A percentile compares a stretch with the other conserved stretches of the same genome.
Evolutionary conservation across 2,329 filamentous ascomycete genomes (phyloP).

Genomic region (Monilinia vaccinii-corymbosi): DNA sequence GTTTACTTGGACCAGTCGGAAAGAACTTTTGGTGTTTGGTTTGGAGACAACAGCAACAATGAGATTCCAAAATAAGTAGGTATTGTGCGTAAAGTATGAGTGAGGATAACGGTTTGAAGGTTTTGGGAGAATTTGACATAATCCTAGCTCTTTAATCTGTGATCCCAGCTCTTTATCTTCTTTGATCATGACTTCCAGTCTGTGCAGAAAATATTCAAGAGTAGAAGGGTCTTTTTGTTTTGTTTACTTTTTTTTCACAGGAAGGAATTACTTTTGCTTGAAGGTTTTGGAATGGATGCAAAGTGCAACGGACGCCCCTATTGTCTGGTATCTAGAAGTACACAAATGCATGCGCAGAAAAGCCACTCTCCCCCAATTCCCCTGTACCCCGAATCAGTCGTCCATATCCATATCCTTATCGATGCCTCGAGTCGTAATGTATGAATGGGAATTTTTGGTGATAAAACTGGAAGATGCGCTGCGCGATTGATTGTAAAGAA

Average conservation of each 20-base stretch:
- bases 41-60: not conserved
- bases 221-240: not conserved
- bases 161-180: conserved; percentile 1
- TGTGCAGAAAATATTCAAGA: conserved; percentile 1
- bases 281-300: not conserved
- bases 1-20: not conserved
- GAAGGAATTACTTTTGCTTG: not conserved
- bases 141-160: not conserved
- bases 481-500: not conserved
- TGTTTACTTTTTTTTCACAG: not conserved
- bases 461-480: conserved; percentile 11
- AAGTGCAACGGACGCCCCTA: conserved; percentile 11
- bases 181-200: conserved; percentile 4
- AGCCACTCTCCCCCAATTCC: conserved; percentile 3
- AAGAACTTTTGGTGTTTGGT: not conserved
- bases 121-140: not conserved
- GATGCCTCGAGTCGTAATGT: conserved; percentile 19
- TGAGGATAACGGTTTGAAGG: not conserved
- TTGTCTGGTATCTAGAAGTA: conserved; percentile 18
- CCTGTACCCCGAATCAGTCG: conserved; percentile 11
- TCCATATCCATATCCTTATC: conserved; percentile 24
- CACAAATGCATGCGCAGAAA: conserved; percentile 10
- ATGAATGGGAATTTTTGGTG: conserved; percentile 8
- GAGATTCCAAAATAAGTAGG: too few relatives aligned
- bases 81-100: too few relatives aligned